A percentile compares a stretch with the other conserved stretches of the same genome.
These are phyloP conservation scores for Brachypodium distachyon DNA, from an alignment of 202 grass and related monocot genomes.

Conservation along the genomic window DNA sequence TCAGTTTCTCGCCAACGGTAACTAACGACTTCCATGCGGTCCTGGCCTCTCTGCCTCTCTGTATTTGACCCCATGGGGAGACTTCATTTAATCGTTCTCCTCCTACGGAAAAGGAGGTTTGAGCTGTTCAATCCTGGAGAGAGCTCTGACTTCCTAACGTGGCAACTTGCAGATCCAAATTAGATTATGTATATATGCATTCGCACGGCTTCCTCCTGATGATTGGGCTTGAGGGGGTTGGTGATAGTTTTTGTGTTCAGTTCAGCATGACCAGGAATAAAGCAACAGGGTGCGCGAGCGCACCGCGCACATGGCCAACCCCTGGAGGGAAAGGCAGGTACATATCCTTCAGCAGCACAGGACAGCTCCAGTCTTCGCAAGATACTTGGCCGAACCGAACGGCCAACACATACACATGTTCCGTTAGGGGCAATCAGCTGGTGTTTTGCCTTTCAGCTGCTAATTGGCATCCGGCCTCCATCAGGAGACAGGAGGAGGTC, in stretches of 20 bases:
- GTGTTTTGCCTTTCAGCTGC: not conserved
- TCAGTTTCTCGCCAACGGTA: not conserved
- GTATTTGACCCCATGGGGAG: not conserved
- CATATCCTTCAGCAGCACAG: not conserved
- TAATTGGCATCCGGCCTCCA: no score
- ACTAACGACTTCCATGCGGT: slow-evolving; percentile 1
- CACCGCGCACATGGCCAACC: slow-evolving; percentile 15
- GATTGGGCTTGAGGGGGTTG: slow-evolving; percentile 15
- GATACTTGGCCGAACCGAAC: not conserved
- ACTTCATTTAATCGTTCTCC: not conserved
- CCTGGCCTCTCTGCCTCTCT: no score
- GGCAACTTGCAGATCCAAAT: slow-evolving; percentile 20
- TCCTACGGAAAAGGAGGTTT: not conserved
- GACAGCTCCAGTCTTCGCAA: not conserved
- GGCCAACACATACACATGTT: not conserved
- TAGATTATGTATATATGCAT: not conserved
- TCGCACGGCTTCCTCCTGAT: not conserved
- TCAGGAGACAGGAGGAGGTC: no score
- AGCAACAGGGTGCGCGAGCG: slow-evolving; percentile 6
- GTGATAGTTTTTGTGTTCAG: not conserved
- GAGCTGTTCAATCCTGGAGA: slow-evolving; percentile 4
- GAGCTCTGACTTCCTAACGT: slow-evolving; percentile 14
- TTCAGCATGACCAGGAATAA: slow-evolving; percentile 21
- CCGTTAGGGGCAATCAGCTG: not conserved
- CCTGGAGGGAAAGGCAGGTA: slow-evolving; percentile 18